Evolutionary conservation across 768 basidiomycete genomes (phyloP).

Genomic region (Russula dissimulans): DNA sequence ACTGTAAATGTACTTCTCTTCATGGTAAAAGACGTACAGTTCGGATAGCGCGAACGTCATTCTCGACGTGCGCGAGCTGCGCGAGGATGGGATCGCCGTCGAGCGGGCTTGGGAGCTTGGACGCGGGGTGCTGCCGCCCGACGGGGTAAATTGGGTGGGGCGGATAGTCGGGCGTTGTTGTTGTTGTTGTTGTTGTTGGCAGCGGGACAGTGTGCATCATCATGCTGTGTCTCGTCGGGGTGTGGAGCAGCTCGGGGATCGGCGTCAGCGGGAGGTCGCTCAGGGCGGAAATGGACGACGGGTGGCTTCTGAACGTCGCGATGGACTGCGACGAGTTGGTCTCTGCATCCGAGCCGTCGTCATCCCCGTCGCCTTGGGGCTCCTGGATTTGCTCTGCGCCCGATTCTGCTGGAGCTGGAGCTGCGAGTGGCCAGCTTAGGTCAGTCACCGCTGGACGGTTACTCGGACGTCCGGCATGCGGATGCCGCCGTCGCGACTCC

Average conservation of each 20-base stretch:
- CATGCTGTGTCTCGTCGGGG: conserved; percentile 1
- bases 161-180: neutral
- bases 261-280: conserved; percentile 17
- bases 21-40: neutral
- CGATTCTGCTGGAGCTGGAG: neutral
- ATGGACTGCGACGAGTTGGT: conserved; percentile 6
- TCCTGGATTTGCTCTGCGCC: neutral
- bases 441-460: neutral
- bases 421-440: neutral
- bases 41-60: neutral
- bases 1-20: too few relatives aligned
- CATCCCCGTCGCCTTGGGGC: neutral
- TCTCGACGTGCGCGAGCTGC: neutral
- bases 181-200: too few relatives aligned
- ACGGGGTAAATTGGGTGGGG: neutral
- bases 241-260: conserved; percentile 13
- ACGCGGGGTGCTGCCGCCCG: neutral
- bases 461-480: too few relatives aligned
- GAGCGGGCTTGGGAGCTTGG: conserved; percentile 1
- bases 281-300: conserved; percentile 8
- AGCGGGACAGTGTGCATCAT: too few relatives aligned
- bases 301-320: conserved; percentile 1
- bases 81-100: neutral
- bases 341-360: neutral
- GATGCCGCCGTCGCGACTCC: neutral